Conservation (phyloP, 441 rosid species). For the Croton setiger region DNA sequence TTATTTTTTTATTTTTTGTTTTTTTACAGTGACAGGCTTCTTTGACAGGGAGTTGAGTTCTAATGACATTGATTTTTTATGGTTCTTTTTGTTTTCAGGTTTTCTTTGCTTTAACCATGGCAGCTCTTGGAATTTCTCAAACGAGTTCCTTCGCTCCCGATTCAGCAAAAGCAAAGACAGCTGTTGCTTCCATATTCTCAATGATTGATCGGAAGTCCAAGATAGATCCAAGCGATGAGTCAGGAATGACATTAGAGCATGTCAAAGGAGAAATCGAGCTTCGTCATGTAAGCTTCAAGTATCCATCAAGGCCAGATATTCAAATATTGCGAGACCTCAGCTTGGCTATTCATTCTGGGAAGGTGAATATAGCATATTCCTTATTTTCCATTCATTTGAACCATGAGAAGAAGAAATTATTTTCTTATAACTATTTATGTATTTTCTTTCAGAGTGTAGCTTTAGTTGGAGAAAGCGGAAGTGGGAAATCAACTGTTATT, state of each 20-base stretch:
- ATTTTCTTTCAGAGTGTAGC: slow-evolving; percentile 57
- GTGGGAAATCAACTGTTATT: slow-evolving; percentile 69
- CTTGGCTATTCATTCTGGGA: slow-evolving; percentile 51
- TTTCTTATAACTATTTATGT: neutral
- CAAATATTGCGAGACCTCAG: slow-evolving; percentile 56
- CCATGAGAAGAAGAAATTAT: neutral
- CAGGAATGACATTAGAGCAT: slow-evolving; percentile 41
- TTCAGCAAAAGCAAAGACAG: slow-evolving; percentile 45
- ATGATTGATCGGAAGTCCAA: slow-evolving; percentile 52
- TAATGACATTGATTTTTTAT: slow-evolving; percentile 54
- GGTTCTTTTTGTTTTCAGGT: slow-evolving; percentile 43
- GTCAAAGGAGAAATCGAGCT: slow-evolving; percentile 65
- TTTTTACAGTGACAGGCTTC: neutral
- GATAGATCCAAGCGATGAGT: slow-evolving; percentile 57
- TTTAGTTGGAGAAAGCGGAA: slow-evolving; percentile 82
- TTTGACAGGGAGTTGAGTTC: neutral
- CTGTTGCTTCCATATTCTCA: slow-evolving; percentile 59
- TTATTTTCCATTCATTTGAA: neutral
- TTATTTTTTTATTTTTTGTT: too few species aligned
- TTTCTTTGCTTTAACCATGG: slow-evolving; percentile 55
- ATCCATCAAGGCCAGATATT: slow-evolving; percentile 68
- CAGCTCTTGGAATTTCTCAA: slow-evolving; percentile 57
- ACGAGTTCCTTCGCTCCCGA: slow-evolving; percentile 56
- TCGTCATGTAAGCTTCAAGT: slow-evolving; percentile 54
- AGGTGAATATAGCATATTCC: slow-evolving; percentile 33